Percentiles rank a stretch among this genome's conserved stretches.
Conservation (phyloP, 139 green algal species). For the Microglena sp. region DNA sequence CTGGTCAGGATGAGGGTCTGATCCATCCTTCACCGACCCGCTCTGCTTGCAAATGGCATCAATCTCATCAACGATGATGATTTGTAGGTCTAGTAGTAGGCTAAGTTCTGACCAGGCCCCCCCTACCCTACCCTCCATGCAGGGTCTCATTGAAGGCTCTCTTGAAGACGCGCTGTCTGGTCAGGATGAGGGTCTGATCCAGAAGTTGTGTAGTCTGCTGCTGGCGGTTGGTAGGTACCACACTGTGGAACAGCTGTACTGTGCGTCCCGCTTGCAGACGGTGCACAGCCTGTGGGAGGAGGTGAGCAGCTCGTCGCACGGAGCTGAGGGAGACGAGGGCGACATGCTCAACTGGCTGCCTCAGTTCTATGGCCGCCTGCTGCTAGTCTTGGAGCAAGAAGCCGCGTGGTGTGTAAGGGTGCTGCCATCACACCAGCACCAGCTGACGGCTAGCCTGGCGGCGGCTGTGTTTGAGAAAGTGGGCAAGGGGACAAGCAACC, state of each 20-base stretch:
- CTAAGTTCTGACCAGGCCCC: no score
- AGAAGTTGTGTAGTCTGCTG: conserved; percentile 40
- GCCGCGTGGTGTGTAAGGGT: conserved; percentile 38
- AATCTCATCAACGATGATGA: no score
- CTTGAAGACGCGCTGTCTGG: conserved; percentile 58
- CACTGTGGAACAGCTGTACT: conserved; percentile 57
- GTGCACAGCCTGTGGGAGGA: conserved; percentile 40
- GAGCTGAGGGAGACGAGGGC: not conserved
- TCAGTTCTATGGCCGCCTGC: conserved; percentile 55
- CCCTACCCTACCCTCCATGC: not conserved
- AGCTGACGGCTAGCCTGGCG: conserved; percentile 42
- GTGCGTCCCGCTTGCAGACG: conserved; percentile 26
- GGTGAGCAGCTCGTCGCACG: not conserved
- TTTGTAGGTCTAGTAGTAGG: no score
- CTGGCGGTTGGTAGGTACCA: conserved; percentile 33
- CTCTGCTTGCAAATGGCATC: no score
- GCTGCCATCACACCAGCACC: conserved; percentile 33
- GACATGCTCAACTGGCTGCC: conserved; percentile 40
- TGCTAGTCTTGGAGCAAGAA: conserved; percentile 43
- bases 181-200: conserved; percentile 16
- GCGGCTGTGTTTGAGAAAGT: no score
- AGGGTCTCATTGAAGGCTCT: conserved; percentile 53
- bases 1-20: no score
- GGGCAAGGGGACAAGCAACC: no score
- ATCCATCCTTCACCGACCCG: no score